A percentile compares a stretch with the other conserved stretches of the same genome.
phyloP scores from a whole-genome alignment of 129 eudicot species.

The Escallonia herrerae region DNA sequence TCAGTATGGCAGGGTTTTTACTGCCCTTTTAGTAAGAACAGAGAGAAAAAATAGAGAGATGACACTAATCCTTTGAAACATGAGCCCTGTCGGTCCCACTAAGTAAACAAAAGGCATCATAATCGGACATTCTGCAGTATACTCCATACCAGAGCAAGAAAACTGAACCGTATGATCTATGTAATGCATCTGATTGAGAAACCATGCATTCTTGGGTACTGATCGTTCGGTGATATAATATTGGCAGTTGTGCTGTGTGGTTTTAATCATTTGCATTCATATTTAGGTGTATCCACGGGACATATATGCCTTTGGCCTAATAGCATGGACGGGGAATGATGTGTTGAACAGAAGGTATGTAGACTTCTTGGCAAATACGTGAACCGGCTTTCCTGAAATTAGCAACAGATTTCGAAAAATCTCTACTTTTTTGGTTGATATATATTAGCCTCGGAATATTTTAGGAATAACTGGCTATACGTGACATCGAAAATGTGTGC shows the following conservation, averaged over 20 bases:
- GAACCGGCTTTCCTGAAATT: neutral
- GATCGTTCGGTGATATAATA: neutral
- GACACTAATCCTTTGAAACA: too few relatives aligned
- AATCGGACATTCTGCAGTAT: too few relatives aligned
- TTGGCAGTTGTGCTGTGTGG: neutral
- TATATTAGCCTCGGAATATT: neutral
- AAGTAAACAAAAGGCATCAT: too few relatives aligned
- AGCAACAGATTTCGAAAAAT: neutral
- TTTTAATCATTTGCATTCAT: neutral
- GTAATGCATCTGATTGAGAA: too few relatives aligned
- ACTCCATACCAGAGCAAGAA: too few relatives aligned
- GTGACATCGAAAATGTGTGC: neutral
- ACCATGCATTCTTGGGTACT: too few relatives aligned
- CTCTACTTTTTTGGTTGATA: neutral
- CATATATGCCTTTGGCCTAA: slow-evolving; percentile 83
- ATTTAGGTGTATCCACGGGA: slow-evolving; percentile 86
- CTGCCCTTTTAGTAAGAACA: too few relatives aligned
- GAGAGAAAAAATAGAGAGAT: too few relatives aligned
- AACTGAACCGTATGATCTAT: too few relatives aligned
- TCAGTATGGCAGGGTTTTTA: too few relatives aligned
- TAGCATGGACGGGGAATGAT: slow-evolving; percentile 96
- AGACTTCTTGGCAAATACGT: neutral
- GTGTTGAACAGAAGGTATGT: slow-evolving; percentile 78
- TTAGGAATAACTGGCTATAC: neutral
- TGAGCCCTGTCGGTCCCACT: too few relatives aligned